phyloP scores from a whole-genome alignment of 768 basidiomycete genomes.

The Suillus cothurnatus region DNA sequence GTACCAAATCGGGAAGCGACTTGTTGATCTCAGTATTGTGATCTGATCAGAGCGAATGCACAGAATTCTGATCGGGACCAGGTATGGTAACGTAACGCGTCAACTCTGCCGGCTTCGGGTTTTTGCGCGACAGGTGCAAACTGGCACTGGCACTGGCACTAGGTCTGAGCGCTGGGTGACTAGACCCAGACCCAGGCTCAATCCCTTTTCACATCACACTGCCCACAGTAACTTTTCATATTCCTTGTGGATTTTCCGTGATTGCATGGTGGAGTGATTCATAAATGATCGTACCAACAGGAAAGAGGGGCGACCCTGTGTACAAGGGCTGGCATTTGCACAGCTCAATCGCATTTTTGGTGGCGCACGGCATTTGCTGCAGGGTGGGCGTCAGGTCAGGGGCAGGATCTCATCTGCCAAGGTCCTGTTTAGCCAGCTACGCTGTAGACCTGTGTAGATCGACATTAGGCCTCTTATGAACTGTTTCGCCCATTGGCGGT shows the following conservation, averaged over 20 bases:
- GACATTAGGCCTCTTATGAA: constrained; percentile 2
- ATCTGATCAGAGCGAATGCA: constrained; percentile 27
- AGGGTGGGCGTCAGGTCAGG: not conserved
- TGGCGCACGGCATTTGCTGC: constrained; percentile 28
- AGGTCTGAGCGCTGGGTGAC: too few relatives aligned
- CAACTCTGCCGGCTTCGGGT: not conserved
- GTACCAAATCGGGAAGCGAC: constrained; percentile 3
- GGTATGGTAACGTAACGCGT: not conserved
- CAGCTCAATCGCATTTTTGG: too few relatives aligned
- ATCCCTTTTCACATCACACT: too few relatives aligned
- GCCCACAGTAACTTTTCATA: not conserved
- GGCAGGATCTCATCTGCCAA: not conserved
- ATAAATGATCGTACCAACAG: constrained; percentile 16
- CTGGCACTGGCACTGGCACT: too few relatives aligned
- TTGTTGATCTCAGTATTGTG: constrained; percentile 20
- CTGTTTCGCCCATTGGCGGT: not conserved
- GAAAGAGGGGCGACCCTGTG: constrained; percentile 11
- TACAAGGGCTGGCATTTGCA: constrained; percentile 19
- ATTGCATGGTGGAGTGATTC: constrained; percentile 6
- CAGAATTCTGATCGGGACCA: constrained; percentile 37
- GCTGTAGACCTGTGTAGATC: not conserved
- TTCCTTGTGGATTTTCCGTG: constrained; percentile 6
- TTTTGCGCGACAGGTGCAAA: constrained; percentile 2
- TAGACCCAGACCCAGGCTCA: too few relatives aligned
- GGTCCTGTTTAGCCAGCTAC: not conserved